phyloP scores from a whole-genome alignment of 805 yeast species.

The Ogataea henricii region DNA sequence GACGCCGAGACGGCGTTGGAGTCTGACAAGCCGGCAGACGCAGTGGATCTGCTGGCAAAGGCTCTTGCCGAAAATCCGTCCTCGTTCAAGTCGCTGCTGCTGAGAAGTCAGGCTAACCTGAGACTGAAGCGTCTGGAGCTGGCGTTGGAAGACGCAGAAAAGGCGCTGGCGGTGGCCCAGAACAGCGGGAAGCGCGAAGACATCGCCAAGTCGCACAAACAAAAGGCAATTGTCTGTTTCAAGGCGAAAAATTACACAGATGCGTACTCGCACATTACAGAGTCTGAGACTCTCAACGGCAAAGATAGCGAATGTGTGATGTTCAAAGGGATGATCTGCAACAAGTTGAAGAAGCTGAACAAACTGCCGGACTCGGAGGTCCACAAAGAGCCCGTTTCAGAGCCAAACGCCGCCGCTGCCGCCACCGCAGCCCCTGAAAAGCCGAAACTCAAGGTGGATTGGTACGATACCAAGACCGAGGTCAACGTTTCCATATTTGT shows the following conservation, averaged over 20 bases:
- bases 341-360: conserved; percentile 33
- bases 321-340: conserved; percentile 46
- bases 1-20: conserved; percentile 46
- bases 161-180: conserved; percentile 46
- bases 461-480: conserved; percentile 64
- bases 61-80: conserved; percentile 46
- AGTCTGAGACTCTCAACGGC: conserved; percentile 45
- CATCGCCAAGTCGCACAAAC: conserved; percentile 49
- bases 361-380: no score
- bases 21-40: conserved; percentile 45
- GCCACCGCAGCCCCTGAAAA: neutral
- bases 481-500: conserved; percentile 74
- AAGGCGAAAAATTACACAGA: conserved; percentile 41
- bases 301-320: conserved; percentile 48
- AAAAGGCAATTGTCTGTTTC: conserved; percentile 50
- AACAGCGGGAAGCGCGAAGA: conserved; percentile 47
- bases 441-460: conserved; percentile 49
- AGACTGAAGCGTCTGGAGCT: conserved; percentile 48
- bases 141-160: conserved; percentile 48
- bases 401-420: no score
- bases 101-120: conserved; percentile 52
- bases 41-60: conserved; percentile 41
- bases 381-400: no score
- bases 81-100: conserved; percentile 48
- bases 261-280: conserved; percentile 44